Evolutionary conservation across 306 rosid species (phyloP), one percentile per base, ranked within the genome.

Genomic region (Vigna nakashimae): DNA sequence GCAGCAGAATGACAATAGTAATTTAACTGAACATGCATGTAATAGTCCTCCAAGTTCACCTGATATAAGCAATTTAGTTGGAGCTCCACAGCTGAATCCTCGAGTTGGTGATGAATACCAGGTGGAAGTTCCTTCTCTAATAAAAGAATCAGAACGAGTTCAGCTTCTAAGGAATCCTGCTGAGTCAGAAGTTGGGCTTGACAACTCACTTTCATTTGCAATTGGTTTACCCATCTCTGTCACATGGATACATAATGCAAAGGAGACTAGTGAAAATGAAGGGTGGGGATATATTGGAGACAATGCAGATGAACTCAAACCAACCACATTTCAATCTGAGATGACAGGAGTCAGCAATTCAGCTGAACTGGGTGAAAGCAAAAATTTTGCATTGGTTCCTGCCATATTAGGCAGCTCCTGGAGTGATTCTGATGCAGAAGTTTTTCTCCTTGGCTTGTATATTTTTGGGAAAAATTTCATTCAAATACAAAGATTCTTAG

Each of bases 401-500:
- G 83, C 85, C 24, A 76, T 51, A 60, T 50, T 75, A 79, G 83
- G 75, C 71, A 42, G 75, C 45, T 51, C 78, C 16, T 91, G 91
- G 92, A 91, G 82, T 80, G 87, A 85, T 59, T 55, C 83, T 80
- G 94, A 91, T 62, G 84, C 76, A 28, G 90, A 84, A 65, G 24
- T 78, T 66, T 89, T 91, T 81, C 69, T 89, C 71, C 92, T 91
- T 68, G 91, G 90, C 12, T 80, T 91, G 66, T 88, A 85, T 80
- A 79, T 89, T 80, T 91, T 88, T 64, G 90, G 97, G 40, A 91
- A 91, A 90, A 86, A 87, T 77, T 86, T 91, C 71, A 30, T 73
- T 40, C 82, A 76, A 79, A 84, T 91, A 64, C 77, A 73, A 81
- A 86, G 83, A 77, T 87, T 91, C 78, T 52, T 91, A 63, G 90